Percentiles rank a stretch among this genome's conserved stretches.
Evolutionary conservation across 2,329 filamentous ascomycete species (phyloP).

Genomic region (Fusarium sublunatum): DNA sequence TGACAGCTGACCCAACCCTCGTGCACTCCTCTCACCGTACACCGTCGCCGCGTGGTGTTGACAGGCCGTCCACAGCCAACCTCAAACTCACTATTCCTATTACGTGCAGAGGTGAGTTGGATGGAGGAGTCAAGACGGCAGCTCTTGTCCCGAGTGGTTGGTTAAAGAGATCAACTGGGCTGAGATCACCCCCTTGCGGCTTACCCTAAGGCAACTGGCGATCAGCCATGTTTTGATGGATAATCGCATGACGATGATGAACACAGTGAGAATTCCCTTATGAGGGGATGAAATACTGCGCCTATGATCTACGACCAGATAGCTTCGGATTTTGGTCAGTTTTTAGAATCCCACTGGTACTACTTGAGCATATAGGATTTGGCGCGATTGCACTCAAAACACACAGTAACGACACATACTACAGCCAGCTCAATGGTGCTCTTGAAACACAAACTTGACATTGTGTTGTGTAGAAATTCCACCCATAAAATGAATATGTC

Average conservation of each 20-base stretch:
- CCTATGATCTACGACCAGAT: too few relatives aligned
- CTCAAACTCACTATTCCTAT: slow-evolving; percentile 23
- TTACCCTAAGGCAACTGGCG: slow-evolving; percentile 6
- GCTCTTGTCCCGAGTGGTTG: slow-evolving; percentile 7
- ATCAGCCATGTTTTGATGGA: neutral
- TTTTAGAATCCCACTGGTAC: too few relatives aligned
- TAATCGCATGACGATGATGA: slow-evolving; percentile 5
- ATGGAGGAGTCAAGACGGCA: slow-evolving; percentile 1
- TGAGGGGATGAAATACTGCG: too few relatives aligned
- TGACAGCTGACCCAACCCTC: slow-evolving; percentile 36
- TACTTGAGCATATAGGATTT: too few relatives aligned
- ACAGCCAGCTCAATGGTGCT: too few relatives aligned
- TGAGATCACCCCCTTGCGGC: neutral
- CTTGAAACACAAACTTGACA: too few relatives aligned
- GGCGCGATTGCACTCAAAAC: too few relatives aligned
- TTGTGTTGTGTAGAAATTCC: too few relatives aligned
- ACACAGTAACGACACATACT: too few relatives aligned
- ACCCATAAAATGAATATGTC: too few relatives aligned
- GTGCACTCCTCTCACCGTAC: slow-evolving; percentile 32
- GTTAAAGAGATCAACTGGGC: slow-evolving; percentile 4
- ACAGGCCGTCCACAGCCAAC: slow-evolving; percentile 5
- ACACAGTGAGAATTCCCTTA: neutral
- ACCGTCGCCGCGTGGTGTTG: slow-evolving; percentile 22
- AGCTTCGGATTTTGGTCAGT: too few relatives aligned
- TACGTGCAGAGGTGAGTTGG: slow-evolving; percentile 27